Conservation (phyloP, 1,284 basidiomycete genomes). For the Leccinum insigne region DNA sequence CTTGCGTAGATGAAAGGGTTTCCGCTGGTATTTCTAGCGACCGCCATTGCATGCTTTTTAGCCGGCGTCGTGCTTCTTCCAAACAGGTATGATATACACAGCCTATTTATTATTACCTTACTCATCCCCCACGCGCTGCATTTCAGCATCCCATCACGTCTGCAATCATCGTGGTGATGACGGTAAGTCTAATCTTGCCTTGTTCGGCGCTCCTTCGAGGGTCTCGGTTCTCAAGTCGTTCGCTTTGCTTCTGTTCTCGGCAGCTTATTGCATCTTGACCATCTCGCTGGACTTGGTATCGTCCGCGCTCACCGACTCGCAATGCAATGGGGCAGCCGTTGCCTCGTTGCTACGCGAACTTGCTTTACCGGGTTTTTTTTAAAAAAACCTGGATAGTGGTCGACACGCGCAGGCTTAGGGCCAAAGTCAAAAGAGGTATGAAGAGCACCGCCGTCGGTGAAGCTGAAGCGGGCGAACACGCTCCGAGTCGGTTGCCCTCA, state of each 20-base stretch:
- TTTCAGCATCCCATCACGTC: too few relatives aligned
- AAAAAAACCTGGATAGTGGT: constrained; percentile 10
- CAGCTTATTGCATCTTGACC: constrained; percentile 37
- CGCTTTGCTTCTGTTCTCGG: background rate
- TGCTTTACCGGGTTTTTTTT: constrained; percentile 4
- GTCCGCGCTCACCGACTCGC: constrained; percentile 30
- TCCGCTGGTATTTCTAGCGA: background rate
- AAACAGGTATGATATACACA: too few relatives aligned
- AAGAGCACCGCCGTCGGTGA: background rate
- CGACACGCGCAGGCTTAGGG: background rate
- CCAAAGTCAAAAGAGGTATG: background rate
- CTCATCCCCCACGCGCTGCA: too few relatives aligned
- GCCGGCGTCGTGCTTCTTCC: too few relatives aligned
- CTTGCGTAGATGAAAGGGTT: too few relatives aligned
- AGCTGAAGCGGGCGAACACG: background rate
- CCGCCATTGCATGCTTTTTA: background rate
- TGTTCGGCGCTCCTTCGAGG: too few relatives aligned
- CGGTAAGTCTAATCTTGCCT: too few relatives aligned
- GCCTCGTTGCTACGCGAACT: constrained; percentile 5
- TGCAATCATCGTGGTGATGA: too few relatives aligned
- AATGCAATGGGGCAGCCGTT: constrained; percentile 23
- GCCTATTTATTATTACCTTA: too few relatives aligned
- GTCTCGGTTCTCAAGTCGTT: background rate
- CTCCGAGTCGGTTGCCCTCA: constrained; percentile 1
- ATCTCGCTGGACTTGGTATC: constrained; percentile 42